Percentiles rank a stretch among this genome's conserved stretches.
phyloP scores from a whole-genome alignment of 169 alveolate species.

The Cyclospora cayetanensis region DNA sequence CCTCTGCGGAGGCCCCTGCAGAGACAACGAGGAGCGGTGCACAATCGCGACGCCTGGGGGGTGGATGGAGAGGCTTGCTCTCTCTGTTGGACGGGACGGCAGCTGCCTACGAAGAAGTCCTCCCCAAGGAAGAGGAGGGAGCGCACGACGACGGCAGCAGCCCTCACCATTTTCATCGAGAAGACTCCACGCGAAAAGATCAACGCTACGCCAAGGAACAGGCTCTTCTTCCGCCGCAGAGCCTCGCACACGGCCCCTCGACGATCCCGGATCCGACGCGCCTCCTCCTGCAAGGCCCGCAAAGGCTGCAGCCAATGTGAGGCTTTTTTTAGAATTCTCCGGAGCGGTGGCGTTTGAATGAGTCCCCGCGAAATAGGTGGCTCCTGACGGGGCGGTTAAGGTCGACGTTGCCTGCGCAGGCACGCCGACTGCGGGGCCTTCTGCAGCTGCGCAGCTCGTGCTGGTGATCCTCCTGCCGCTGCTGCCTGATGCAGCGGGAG shows the following conservation, averaged over 20 bases:
- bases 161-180: constrained; percentile 48
- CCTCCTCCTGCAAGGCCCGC: not conserved
- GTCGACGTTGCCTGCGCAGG: not conserved
- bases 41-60: not conserved
- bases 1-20: constrained; percentile 26
- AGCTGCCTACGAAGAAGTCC: not conserved
- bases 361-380: not conserved
- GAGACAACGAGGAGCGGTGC: not conserved
- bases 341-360: not conserved
- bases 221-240: not conserved
- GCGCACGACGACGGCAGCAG: not conserved
- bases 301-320: not conserved
- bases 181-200: constrained; percentile 61
- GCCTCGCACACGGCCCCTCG: not conserved
- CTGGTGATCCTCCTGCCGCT: not conserved
- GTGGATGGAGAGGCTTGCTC: too few species aligned
- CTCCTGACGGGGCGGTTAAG: not conserved
- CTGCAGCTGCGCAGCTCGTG: not conserved
- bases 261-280: too few species aligned
- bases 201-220: constrained; percentile 48
- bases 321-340: not conserved
- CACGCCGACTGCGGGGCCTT: not conserved
- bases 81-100: not conserved
- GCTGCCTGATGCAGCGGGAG: not conserved
- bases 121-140: not conserved